These are phyloP conservation scores for Saksenaea oblongispora DNA, from an alignment of 371 early-diverging fungal genomes.

Conservation along the genomic window DNA sequence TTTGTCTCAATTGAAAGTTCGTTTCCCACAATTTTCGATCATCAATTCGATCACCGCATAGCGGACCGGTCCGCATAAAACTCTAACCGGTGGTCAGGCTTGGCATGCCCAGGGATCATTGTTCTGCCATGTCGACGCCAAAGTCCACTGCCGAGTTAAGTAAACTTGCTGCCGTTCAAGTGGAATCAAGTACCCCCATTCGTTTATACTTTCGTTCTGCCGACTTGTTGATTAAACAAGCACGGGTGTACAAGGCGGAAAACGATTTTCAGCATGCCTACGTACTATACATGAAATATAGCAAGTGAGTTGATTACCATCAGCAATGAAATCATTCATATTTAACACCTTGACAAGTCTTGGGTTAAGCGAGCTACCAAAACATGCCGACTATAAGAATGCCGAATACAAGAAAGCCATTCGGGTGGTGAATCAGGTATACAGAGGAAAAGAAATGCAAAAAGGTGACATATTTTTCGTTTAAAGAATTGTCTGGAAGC, in stretches of 20 bases:
- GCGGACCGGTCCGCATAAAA: not conserved
- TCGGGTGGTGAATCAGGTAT: conserved; percentile 36
- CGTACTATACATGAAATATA: conserved; percentile 55
- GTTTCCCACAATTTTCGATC: too few species aligned
- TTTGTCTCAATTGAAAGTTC: too few species aligned
- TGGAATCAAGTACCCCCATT: conserved; percentile 50
- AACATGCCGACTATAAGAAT: conserved; percentile 51
- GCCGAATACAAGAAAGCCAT: conserved; percentile 39
- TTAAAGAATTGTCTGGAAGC: conserved; percentile 51
- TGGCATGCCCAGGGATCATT: conserved; percentile 6
- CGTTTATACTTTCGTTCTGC: conserved; percentile 61
- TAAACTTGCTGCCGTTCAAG: conserved; percentile 29
- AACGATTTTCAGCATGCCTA: conserved; percentile 56
- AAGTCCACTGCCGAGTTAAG: conserved; percentile 44
- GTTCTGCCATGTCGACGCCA: conserved; percentile 13
- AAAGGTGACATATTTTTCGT: not conserved
- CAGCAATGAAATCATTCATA: not conserved
- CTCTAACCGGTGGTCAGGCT: not conserved
- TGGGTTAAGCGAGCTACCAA: conserved; percentile 53
- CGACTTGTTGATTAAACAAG: conserved; percentile 54
- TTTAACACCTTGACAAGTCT: conserved; percentile 33
- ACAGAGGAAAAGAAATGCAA: conserved; percentile 3
- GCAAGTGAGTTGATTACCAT: conserved; percentile 38
- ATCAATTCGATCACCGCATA: not conserved
- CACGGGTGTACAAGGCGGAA: conserved; percentile 53